phyloP scores from a whole-genome alignment of 2,329 filamentous ascomycete species.

The Rosellinia necatrix region DNA sequence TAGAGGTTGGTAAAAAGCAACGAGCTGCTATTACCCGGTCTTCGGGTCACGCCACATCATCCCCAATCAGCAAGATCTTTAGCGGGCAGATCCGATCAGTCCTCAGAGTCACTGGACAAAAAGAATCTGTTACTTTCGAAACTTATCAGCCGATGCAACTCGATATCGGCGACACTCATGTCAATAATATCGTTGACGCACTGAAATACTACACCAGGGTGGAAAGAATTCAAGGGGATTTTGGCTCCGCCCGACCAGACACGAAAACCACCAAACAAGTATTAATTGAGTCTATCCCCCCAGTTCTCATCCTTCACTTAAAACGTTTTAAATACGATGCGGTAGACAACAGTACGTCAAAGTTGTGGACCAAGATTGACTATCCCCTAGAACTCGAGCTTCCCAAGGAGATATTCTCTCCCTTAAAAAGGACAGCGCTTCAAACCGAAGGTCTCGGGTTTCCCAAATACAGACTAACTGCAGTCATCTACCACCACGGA shows the following conservation, averaged over 20 bases:
- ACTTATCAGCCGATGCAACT: constrained; percentile 94
- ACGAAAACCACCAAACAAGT: constrained; percentile 85
- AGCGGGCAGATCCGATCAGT: constrained; percentile 90
- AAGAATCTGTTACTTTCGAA: constrained; percentile 89
- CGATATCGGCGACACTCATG: constrained; percentile 85
- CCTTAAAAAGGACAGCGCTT: constrained; percentile 70
- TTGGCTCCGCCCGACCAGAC: constrained; percentile 76
- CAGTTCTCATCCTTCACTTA: constrained; percentile 89
- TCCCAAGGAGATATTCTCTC: constrained; percentile 84
- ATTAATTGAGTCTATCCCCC: constrained; percentile 88
- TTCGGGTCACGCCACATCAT: constrained; percentile 75
- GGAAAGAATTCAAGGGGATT: constrained; percentile 84
- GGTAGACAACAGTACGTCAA: constrained; percentile 79
- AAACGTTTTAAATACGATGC: constrained; percentile 98
- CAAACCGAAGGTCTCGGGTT: constrained; percentile 67
- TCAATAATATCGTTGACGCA: constrained; percentile 91
- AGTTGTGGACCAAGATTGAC: constrained; percentile 98
- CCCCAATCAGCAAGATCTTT: constrained; percentile 92
- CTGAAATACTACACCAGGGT: constrained; percentile 81
- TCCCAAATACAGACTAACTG: constrained; percentile 83
- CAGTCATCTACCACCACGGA: constrained; percentile 95
- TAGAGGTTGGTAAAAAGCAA: constrained; percentile 92
- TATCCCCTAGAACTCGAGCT: constrained; percentile 96
- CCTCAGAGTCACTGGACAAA: constrained; percentile 81
- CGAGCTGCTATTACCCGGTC: constrained; percentile 84